Percentiles rank a stretch among this genome's conserved stretches.
Conservation (phyloP, 352 stramenopile species). For the Aphanomyces invadans region DNA sequence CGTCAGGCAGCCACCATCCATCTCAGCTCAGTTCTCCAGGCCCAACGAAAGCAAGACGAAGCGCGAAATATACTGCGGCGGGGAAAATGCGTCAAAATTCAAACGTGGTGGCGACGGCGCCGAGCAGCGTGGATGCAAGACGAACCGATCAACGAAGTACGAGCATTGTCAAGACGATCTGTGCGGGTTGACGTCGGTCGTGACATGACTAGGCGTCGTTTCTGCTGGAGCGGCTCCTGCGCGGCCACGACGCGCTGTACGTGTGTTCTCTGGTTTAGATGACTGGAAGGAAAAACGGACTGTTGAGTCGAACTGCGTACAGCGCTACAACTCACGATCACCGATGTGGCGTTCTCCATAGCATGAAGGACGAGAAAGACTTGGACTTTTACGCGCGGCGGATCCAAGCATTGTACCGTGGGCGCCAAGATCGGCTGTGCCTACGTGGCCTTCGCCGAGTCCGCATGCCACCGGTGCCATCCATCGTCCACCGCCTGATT, state of each 20-base stretch:
- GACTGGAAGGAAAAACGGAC: too few species aligned
- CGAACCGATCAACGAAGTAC: conserved; percentile 6
- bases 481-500: not conserved
- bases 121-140: not conserved
- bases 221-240: conserved; percentile 38
- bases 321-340: not conserved
- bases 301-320: too few species aligned
- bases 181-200: not conserved
- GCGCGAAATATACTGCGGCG: not conserved
- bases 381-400: conserved; percentile 35
- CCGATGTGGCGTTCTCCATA: not conserved
- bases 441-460: not conserved
- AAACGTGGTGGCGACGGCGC: conserved; percentile 20
- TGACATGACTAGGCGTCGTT: conserved; percentile 29
- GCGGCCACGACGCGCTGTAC: conserved; percentile 29
- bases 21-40: too few species aligned
- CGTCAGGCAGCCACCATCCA: too few species aligned
- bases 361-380: conserved; percentile 24
- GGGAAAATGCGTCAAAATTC: conserved; percentile 1
- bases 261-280: too few species aligned
- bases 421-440: conserved; percentile 25
- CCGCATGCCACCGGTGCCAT: not conserved
- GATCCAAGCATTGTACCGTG: conserved; percentile 50
- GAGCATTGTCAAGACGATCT: not conserved
- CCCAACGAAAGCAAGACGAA: conserved; percentile 3